phyloP scores from a whole-genome alignment of 179 eudicot species.

The Spinacia oleracea region DNA sequence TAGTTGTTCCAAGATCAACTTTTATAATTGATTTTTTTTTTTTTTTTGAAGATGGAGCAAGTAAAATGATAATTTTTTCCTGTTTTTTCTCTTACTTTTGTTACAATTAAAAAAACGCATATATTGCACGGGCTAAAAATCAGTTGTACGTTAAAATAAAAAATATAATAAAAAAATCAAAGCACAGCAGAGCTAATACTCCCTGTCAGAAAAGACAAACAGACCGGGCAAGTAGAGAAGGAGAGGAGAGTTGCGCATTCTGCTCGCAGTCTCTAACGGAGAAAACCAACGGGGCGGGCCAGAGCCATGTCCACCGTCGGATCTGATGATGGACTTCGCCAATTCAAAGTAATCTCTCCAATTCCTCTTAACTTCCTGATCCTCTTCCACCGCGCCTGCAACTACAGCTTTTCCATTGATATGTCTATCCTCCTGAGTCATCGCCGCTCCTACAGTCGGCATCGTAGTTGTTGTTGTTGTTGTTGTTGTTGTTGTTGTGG shows the following conservation, averaged over 20 bases:
- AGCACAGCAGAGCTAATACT: too few relatives aligned
- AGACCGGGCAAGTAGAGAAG: conserved; percentile 68
- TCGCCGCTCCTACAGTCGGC: background rate
- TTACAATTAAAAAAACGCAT: too few relatives aligned
- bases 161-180: too few relatives aligned
- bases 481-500: background rate
- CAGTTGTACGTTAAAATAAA: too few relatives aligned
- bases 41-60: too few relatives aligned
- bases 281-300: conserved; percentile 76
- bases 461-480: background rate
- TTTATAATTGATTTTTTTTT: too few relatives aligned
- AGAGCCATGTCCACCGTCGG: conserved; percentile 45
- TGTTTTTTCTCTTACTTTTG: too few relatives aligned
- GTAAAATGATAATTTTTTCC: too few relatives aligned
- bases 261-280: conserved; percentile 46
- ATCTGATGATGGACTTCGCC: conserved; percentile 37
- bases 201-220: background rate
- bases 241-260: conserved; percentile 44
- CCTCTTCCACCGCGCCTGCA: background rate
- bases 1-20: too few relatives aligned
- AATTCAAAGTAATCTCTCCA: conserved; percentile 55
- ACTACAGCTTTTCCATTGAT: background rate
- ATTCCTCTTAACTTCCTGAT: conserved; percentile 7
- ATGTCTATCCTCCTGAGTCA: background rate
- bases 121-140: too few relatives aligned